Percentiles rank a stretch among this genome's conserved stretches.
Evolutionary conservation across 1,284 basidiomycete species (phyloP).

Genomic region (Malassezia cuniculi): DNA sequence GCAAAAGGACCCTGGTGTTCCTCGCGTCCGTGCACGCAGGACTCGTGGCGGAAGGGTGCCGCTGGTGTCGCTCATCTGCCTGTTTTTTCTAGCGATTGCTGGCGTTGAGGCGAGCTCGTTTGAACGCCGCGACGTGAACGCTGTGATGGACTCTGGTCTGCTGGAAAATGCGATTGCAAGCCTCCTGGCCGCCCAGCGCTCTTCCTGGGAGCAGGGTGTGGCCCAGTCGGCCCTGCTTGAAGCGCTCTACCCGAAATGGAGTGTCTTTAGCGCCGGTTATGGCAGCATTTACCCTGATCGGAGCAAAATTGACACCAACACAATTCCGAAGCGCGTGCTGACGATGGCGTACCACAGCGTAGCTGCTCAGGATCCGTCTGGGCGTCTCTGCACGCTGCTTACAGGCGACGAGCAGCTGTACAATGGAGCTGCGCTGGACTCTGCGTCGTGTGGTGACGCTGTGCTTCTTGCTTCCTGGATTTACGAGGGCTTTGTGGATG

Average conservation of each 20-base stretch:
- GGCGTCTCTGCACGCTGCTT: slow-evolving; percentile 28
- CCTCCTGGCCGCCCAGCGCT: slow-evolving; percentile 28
- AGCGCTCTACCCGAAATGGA: slow-evolving; percentile 24
- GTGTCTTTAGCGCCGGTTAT: slow-evolving; percentile 17
- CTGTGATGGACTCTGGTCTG: slow-evolving; percentile 26
- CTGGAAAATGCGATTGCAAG: slow-evolving; percentile 22
- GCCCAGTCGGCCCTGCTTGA: slow-evolving; percentile 37
- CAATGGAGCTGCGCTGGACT: slow-evolving; percentile 31
- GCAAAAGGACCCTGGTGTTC: slow-evolving; percentile 2
- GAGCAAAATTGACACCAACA: not conserved
- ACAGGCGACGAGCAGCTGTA: slow-evolving; percentile 31
- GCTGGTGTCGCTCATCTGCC: not conserved
- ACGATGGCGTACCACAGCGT: slow-evolving; percentile 29
- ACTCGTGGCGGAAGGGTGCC: no score
- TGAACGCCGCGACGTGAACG: not conserved
- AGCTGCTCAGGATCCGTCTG: slow-evolving; percentile 23
- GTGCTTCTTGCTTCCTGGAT: slow-evolving; percentile 34
- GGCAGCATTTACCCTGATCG: slow-evolving; percentile 1
- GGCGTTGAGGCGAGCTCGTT: not conserved
- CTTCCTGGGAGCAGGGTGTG: slow-evolving; percentile 42
- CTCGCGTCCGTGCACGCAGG: not conserved
- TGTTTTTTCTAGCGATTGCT: not conserved
- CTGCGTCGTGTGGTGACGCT: slow-evolving; percentile 29
- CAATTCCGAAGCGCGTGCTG: slow-evolving; percentile 18
- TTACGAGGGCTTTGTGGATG: slow-evolving; percentile 24